phyloP scores from a whole-genome alignment of 495 filamentous ascomycete genomes.

The Trichoderma erinaceum region DNA sequence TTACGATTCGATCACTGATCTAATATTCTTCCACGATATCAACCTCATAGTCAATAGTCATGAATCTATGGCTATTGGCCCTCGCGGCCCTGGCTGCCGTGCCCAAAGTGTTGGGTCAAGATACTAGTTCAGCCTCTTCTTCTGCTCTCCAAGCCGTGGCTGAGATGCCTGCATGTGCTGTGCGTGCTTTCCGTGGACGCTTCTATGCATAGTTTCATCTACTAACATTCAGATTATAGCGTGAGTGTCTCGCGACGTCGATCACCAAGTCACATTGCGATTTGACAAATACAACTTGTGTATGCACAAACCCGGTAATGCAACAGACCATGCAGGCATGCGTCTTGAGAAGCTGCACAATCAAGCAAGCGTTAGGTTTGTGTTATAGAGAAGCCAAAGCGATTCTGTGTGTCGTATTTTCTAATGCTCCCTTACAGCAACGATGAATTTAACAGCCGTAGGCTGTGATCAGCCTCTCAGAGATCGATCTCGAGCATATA shows the following conservation, averaged over 20 bases:
- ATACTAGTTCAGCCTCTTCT: background rate
- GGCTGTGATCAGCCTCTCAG: slow-evolving; percentile 19
- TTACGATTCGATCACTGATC: background rate
- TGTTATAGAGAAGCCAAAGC: background rate
- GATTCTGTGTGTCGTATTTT: background rate
- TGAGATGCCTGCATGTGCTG: background rate
- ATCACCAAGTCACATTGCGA: background rate
- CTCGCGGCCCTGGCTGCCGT: background rate
- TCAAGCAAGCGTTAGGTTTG: slow-evolving; percentile 7
- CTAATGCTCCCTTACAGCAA: slow-evolving; percentile 14
- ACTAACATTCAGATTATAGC: background rate
- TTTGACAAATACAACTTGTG: slow-evolving; percentile 5
- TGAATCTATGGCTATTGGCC: slow-evolving; percentile 7
- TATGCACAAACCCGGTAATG: slow-evolving; percentile 4
- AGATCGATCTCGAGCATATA: slow-evolving; percentile 3
- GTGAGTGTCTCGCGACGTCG: background rate
- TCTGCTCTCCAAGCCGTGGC: background rate
- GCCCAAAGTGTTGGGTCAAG: background rate
- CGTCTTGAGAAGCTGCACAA: slow-evolving; percentile 3
- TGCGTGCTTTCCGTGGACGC: background rate
- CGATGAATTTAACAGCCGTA: slow-evolving; percentile 19
- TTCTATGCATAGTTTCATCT: background rate
- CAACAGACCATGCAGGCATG: background rate
- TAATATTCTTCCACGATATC: background rate
- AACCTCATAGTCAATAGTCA: background rate